Conservation (phyloP, 768 basidiomycete species). For the Russula brevipes region DNA sequence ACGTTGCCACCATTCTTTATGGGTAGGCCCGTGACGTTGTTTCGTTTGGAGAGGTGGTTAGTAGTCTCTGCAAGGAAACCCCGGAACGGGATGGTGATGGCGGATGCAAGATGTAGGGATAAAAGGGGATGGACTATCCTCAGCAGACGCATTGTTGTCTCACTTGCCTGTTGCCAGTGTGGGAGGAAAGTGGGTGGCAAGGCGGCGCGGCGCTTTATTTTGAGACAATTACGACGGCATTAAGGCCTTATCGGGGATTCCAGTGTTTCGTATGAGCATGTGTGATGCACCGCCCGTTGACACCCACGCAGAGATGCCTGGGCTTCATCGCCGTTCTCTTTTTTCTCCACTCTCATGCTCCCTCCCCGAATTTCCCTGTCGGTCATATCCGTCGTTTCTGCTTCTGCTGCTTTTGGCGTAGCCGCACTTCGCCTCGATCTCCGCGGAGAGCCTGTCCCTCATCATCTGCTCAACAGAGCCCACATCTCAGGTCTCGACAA, state of each 20-base stretch:
- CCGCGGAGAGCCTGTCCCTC: not conserved
- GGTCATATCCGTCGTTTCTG: not conserved
- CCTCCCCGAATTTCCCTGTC: not conserved
- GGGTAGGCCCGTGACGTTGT: constrained; percentile 32
- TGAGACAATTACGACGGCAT: too few relatives aligned
- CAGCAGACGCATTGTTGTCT: constrained; percentile 13
- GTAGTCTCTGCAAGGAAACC: not conserved
- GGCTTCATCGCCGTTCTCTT: not conserved
- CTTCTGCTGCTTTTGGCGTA: not conserved
- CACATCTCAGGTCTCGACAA: constrained; percentile 31
- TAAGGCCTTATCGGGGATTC: not conserved
- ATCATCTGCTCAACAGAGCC: constrained; percentile 28
- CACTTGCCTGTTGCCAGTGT: not conserved
- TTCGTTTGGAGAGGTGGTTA: constrained; percentile 4
- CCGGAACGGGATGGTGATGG: constrained; percentile 15
- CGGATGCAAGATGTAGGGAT: constrained; percentile 9
- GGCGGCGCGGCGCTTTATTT: not conserved
- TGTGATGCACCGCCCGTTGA: too few relatives aligned
- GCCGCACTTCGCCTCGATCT: constrained; percentile 5
- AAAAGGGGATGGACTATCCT: constrained; percentile 4
- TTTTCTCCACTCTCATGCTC: not conserved
- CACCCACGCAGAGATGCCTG: too few relatives aligned
- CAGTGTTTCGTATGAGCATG: too few relatives aligned
- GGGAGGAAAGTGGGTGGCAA: not conserved
- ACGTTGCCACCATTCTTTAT: constrained; percentile 64